A percentile compares a stretch with the other conserved stretches of the same genome.
phyloP scores from a whole-genome alignment of 768 basidiomycete species.

The Lanmaoa pseudosensibilis region DNA sequence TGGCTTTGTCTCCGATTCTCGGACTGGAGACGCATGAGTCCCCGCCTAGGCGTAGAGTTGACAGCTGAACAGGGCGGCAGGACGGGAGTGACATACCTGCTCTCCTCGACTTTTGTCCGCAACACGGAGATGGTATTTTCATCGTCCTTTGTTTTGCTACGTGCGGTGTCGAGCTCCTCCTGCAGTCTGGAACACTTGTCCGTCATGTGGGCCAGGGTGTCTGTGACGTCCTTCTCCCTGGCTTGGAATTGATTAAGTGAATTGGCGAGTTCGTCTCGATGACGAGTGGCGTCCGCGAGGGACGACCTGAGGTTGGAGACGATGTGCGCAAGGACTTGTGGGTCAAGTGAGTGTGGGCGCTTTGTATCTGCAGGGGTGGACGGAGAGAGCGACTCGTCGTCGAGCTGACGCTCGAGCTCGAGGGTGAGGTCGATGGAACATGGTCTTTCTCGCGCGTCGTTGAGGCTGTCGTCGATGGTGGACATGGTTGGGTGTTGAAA shows the following conservation, averaged over 20 bases:
- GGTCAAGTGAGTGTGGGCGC: slow-evolving; percentile 61
- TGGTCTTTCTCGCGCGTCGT: slow-evolving; percentile 26
- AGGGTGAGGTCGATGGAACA: slow-evolving; percentile 75
- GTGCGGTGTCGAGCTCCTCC: slow-evolving; percentile 52
- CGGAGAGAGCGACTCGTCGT: slow-evolving; percentile 58
- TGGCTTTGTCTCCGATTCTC: slow-evolving; percentile 68
- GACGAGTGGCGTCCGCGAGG: slow-evolving; percentile 61
- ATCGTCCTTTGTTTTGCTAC: slow-evolving; percentile 61
- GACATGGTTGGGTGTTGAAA: slow-evolving; percentile 30
- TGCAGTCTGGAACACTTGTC: slow-evolving; percentile 63
- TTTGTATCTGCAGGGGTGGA: slow-evolving; percentile 38
- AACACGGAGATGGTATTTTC: slow-evolving; percentile 75
- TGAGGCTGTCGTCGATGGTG: slow-evolving; percentile 22
- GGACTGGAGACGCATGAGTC: slow-evolving; percentile 82
- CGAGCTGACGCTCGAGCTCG: slow-evolving; percentile 76
- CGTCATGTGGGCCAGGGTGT: slow-evolving; percentile 61
- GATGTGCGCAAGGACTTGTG: slow-evolving; percentile 73
- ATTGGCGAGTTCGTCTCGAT: slow-evolving; percentile 66
- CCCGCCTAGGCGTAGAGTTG: slow-evolving; percentile 51
- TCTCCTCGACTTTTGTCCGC: slow-evolving; percentile 84
- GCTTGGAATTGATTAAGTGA: slow-evolving; percentile 50
- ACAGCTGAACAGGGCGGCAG: neutral
- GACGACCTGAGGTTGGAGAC: slow-evolving; percentile 70
- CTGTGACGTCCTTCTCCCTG: slow-evolving; percentile 60
- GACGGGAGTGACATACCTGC: slow-evolving; percentile 51